A percentile compares a stretch with the other conserved stretches of the same genome.
Conservation (phyloP, 495 filamentous ascomycete species). For the Penicillium roqueforti region DNA sequence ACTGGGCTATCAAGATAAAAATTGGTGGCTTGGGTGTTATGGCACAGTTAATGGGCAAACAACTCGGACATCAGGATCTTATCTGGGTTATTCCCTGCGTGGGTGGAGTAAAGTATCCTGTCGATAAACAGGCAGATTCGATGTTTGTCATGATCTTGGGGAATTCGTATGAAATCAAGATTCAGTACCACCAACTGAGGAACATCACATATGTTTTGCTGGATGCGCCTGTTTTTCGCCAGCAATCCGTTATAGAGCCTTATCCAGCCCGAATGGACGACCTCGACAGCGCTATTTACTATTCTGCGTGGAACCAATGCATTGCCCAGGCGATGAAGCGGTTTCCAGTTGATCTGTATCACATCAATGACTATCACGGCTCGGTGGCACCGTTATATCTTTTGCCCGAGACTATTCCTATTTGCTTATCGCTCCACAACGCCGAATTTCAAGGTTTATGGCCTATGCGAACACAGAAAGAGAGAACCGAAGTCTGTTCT, state of each 20-base stretch:
- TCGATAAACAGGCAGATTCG: conserved; percentile 55
- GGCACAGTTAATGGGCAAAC: conserved; percentile 68
- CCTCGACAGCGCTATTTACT: conserved; percentile 66
- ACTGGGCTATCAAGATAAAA: conserved; percentile 70
- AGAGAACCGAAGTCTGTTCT: conserved; percentile 63
- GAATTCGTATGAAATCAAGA: conserved; percentile 58
- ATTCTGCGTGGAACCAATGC: conserved; percentile 71
- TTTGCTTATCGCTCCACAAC: conserved; percentile 56
- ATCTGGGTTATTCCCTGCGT: conserved; percentile 78
- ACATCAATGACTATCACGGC: conserved; percentile 80
- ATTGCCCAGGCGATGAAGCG: conserved; percentile 59
- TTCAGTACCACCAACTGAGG: conserved; percentile 60
- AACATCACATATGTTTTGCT: conserved; percentile 73
- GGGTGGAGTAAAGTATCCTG: conserved; percentile 62
- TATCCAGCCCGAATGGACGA: conserved; percentile 75
- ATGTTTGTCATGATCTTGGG: conserved; percentile 65
- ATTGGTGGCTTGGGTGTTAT: conserved; percentile 69
- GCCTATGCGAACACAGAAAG: conserved; percentile 66
- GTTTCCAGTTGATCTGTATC: conserved; percentile 66
- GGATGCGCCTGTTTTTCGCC: conserved; percentile 66
- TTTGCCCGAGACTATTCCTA: conserved; percentile 53
- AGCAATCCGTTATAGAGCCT: conserved; percentile 62
- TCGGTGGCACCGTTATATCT: conserved; percentile 68
- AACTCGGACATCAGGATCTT: conserved; percentile 62
- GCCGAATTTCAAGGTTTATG: conserved; percentile 73